A percentile compares a stretch with the other conserved stretches of the same genome.
Evolutionary conservation across 1,284 basidiomycete genomes (phyloP).

Genomic region (Mycosarcoma mackinlayi): DNA sequence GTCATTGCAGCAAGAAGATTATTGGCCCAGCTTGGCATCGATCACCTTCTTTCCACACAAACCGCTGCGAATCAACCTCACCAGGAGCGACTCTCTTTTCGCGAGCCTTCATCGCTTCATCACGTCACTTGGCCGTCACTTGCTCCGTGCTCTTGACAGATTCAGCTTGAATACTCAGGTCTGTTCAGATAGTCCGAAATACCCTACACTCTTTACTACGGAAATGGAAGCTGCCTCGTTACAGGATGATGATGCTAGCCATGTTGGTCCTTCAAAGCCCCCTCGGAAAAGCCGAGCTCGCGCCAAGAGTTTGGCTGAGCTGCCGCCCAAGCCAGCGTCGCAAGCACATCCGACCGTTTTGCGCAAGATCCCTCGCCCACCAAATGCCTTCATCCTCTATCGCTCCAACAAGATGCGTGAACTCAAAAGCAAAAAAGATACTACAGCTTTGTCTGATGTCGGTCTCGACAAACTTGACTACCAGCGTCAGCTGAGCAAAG

Average conservation of each 20-base stretch:
- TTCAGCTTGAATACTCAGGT: no score
- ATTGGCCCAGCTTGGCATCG: not conserved
- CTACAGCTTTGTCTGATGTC: not conserved
- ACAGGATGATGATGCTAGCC: not conserved
- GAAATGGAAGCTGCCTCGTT: conserved; percentile 1
- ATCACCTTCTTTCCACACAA: not conserved
- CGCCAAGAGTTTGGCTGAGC: conserved; percentile 15
- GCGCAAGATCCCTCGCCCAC: conserved; percentile 39
- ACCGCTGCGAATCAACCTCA: no score
- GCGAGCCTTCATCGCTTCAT: no score
- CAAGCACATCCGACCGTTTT: conserved; percentile 7
- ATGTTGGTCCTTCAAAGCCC: conserved; percentile 4
- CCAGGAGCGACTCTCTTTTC: no score
- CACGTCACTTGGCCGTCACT: no score
- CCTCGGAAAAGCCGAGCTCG: conserved; percentile 9
- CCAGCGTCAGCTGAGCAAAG: conserved; percentile 38
- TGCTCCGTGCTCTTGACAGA: no score
- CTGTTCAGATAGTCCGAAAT: no score
- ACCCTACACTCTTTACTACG: not conserved
- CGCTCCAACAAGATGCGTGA: conserved; percentile 35
- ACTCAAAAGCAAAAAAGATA: conserved; percentile 2
- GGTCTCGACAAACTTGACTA: conserved; percentile 38
- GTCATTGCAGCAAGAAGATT: not conserved
- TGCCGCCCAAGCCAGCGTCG: not conserved
- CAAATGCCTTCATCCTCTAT: conserved; percentile 50